phyloP scores from a whole-genome alignment of 2,329 filamentous ascomycete species.

The Paecilomyces sp. region DNA sequence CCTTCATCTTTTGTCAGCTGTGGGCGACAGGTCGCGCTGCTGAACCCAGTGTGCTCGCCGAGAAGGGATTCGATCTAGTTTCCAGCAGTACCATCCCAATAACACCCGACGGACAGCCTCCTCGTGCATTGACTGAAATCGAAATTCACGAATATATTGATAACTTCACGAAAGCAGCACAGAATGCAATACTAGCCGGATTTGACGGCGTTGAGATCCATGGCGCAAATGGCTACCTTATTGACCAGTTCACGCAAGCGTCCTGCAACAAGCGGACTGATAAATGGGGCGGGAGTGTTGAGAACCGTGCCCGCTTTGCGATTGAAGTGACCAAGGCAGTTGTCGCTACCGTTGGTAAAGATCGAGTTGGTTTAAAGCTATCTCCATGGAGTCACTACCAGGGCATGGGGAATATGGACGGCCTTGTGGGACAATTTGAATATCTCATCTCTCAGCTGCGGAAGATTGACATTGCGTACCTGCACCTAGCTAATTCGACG shows the following conservation, averaged over 20 bases:
- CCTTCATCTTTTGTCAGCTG: constrained; percentile 53
- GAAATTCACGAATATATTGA: constrained; percentile 19
- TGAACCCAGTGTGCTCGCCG: constrained; percentile 24
- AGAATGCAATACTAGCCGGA: constrained; percentile 46
- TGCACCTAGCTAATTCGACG: no score
- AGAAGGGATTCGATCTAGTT: constrained; percentile 22
- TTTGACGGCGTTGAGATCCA: constrained; percentile 47
- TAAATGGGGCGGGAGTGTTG: constrained; percentile 41
- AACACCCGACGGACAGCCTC: constrained; percentile 23
- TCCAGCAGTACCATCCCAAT: constrained; percentile 34
- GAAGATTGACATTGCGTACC: no score
- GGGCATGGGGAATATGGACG: constrained; percentile 44
- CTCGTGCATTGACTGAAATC: constrained; percentile 33
- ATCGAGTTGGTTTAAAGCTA: constrained; percentile 37
- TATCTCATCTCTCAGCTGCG: no score
- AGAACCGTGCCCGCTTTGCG: constrained; percentile 46
- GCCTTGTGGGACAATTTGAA: constrained; percentile 55
- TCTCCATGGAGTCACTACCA: constrained; percentile 29
- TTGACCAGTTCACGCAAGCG: constrained; percentile 45
- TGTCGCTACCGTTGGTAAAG: constrained; percentile 32
- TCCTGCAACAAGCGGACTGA: constrained; percentile 42
- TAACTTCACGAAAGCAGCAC: constrained; percentile 36
- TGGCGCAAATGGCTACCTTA: constrained; percentile 41
- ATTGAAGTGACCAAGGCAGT: constrained; percentile 43
- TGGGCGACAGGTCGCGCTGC: constrained; percentile 54